These are phyloP conservation scores for Vinca minor DNA, from an alignment of 257 asterid genomes.

Conservation along the genomic window DNA sequence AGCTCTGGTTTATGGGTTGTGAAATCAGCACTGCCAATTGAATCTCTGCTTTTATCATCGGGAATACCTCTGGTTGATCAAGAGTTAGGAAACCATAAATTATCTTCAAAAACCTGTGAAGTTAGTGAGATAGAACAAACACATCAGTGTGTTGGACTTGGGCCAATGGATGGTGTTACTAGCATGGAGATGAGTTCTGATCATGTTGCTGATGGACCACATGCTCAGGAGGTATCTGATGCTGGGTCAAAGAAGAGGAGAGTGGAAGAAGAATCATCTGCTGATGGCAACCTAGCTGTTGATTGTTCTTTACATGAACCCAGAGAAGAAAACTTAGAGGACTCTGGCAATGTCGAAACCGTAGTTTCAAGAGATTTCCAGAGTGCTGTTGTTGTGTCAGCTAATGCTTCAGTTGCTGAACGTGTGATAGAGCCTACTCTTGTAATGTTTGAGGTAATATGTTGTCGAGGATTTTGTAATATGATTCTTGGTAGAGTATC, in stretches of 20 bases:
- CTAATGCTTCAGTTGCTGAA: slow-evolving; percentile 87
- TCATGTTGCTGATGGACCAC: slow-evolving; percentile 43
- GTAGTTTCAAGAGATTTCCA: slow-evolving; percentile 50
- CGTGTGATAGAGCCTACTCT: slow-evolving; percentile 89
- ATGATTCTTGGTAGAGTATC: not conserved
- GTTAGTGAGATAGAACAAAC: slow-evolving; percentile 52
- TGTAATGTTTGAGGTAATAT: slow-evolving; percentile 86
- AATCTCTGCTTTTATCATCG: slow-evolving; percentile 46
- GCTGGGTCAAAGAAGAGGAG: slow-evolving; percentile 74
- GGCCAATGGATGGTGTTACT: slow-evolving; percentile 54
- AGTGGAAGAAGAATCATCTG: slow-evolving; percentile 60
- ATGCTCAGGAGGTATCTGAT: slow-evolving; percentile 61
- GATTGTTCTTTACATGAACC: slow-evolving; percentile 53
- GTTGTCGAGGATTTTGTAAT: not conserved
- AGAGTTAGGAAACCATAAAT: slow-evolving; percentile 30
- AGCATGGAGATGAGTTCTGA: slow-evolving; percentile 76
- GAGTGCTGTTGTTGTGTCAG: slow-evolving; percentile 58
- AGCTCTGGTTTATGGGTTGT: slow-evolving; percentile 76
- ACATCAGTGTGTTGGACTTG: slow-evolving; percentile 50
- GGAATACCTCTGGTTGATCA: slow-evolving; percentile 29
- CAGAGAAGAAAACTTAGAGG: slow-evolving; percentile 54
- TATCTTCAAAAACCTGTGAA: slow-evolving; percentile 42
- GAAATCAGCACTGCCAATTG: slow-evolving; percentile 61
- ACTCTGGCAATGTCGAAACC: slow-evolving; percentile 42
- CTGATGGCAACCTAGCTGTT: slow-evolving; percentile 47